Evolutionary conservation across 208 protist genomes (phyloP), one percentile per base, ranked within the genome.

Genomic region (Wallacemonas sp.): DNA sequence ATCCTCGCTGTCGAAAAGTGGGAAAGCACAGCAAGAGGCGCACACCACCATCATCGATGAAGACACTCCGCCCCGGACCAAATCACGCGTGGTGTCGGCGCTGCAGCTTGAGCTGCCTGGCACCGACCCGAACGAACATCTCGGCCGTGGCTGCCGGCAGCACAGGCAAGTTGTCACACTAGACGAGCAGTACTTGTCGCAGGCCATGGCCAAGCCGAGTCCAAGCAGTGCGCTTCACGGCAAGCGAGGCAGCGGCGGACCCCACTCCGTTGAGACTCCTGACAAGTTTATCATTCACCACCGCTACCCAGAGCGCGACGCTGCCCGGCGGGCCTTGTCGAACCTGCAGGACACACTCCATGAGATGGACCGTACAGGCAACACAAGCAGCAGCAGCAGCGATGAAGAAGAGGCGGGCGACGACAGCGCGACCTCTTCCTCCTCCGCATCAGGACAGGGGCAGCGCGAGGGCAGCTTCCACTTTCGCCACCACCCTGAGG

Each of bases 91-190:
- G n/a, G n/a, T n/a, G n/a, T n/a, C n/a, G n/a, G n/a, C n/a, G n/a
- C n/a, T n/a, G n/a, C n/a, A n/a, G n/a, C n/a, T n/a, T n/a, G 62
- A 56, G n/a, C 24, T 54, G 30, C 33, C 62, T 11, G 46, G 52
- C 8, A 38, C 29, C 1, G 47, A 8, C 14, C 33, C 30, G 6
- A 65, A 19, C 4, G 80, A 93, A 72, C 68, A 52, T 9, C 74
- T 93, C 5, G 87, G 87, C 3, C 81, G 87, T 17, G 87, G 87
- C 17, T 89, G 80, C 57, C 83, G 87, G 0, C 68, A 89, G 11
- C 44, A 73, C 2, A 83, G 80, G 24, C 17, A 58, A 2, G 49
- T 55, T 8, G 21, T 65, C 32, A 70, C 81, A 1, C 74, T 87
- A 12, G 81, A 87, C 23, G 81, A 87, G 62, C 16, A 81, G 62